Conservation (phyloP, 1,139 yeast species). For the Saccharomyces hybrid region DNA sequence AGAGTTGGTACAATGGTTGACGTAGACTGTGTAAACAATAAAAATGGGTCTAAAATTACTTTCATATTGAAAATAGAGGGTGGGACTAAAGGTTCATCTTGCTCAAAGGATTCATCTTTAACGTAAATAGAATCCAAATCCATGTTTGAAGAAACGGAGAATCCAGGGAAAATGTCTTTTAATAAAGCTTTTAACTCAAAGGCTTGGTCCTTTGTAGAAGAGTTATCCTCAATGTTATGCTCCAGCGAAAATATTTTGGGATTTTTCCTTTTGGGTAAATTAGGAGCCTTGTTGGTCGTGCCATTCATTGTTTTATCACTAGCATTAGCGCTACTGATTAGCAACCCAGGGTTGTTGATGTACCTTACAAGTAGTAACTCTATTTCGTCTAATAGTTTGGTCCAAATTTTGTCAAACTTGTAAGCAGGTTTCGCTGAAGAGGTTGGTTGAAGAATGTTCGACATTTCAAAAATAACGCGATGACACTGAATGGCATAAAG, state of each 20-base stretch:
- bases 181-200: conserved; percentile 42
- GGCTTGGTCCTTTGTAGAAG: conserved; percentile 33
- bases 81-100: conserved; percentile 62
- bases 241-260: conserved; percentile 38
- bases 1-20: conserved; percentile 34
- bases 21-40: conserved; percentile 44
- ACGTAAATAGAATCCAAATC: conserved; percentile 45
- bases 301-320: conserved; percentile 4
- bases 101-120: conserved; percentile 48
- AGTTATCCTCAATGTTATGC: conserved; percentile 27
- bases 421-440: conserved; percentile 28
- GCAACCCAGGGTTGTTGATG: conserved; percentile 15
- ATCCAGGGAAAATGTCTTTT: conserved; percentile 58
- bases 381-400: conserved; percentile 49
- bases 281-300: conserved; percentile 8
- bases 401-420: conserved; percentile 52
- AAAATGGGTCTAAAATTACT: conserved; percentile 49
- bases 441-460: conserved; percentile 32
- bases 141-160: conserved; percentile 34
- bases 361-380: conserved; percentile 36
- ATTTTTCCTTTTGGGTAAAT: conserved; percentile 15
- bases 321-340: conserved; percentile 1
- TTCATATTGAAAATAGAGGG: conserved; percentile 79
- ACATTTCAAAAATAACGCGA: conserved; percentile 54
- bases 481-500: conserved; percentile 65